phyloP scores from a whole-genome alignment of 2,329 filamentous ascomycete species.

The Cordyceps javanica region DNA sequence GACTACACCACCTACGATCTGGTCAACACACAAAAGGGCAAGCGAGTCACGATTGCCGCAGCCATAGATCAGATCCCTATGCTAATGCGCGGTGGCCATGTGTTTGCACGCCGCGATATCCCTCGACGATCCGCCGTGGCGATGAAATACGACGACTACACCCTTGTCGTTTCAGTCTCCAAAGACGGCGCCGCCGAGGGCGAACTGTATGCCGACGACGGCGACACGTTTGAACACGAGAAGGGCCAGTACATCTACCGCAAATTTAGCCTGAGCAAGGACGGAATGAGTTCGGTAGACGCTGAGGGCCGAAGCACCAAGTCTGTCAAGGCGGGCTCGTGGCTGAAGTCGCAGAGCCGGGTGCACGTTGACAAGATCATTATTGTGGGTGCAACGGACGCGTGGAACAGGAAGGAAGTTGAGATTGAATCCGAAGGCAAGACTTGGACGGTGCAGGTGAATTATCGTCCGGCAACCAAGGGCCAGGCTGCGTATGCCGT shows the following conservation, averaged over 20 bases:
- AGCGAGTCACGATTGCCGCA: constrained; percentile 62
- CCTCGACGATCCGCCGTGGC: constrained; percentile 78
- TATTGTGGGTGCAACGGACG: constrained; percentile 68
- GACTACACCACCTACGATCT: constrained; percentile 88
- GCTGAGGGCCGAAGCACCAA: constrained; percentile 48
- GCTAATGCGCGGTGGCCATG: constrained; percentile 87
- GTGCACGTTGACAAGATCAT: constrained; percentile 81
- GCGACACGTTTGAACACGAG: constrained; percentile 84
- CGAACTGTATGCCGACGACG: constrained; percentile 85
- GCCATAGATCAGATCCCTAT: constrained; percentile 83
- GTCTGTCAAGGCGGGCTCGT: constrained; percentile 56
- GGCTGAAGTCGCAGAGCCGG: constrained; percentile 70
- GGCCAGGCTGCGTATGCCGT: constrained; percentile 46
- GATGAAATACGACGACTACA: constrained; percentile 95
- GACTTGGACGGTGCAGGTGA: constrained; percentile 52
- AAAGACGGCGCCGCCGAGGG: constrained; percentile 60
- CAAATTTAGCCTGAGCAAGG: constrained; percentile 60
- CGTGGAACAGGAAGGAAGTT: constrained; percentile 62
- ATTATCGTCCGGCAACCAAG: constrained; percentile 47
- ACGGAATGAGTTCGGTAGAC: constrained; percentile 63
- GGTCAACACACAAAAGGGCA: constrained; percentile 63
- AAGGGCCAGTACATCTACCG: constrained; percentile 84
- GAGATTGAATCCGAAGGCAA: constrained; percentile 48
- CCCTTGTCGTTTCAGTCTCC: constrained; percentile 69
- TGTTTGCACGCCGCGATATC: constrained; percentile 83